A percentile compares a stretch with the other conserved stretches of the same genome.
phyloP scores from a whole-genome alignment of 345 rosid species.

The Linum lewisii region DNA sequence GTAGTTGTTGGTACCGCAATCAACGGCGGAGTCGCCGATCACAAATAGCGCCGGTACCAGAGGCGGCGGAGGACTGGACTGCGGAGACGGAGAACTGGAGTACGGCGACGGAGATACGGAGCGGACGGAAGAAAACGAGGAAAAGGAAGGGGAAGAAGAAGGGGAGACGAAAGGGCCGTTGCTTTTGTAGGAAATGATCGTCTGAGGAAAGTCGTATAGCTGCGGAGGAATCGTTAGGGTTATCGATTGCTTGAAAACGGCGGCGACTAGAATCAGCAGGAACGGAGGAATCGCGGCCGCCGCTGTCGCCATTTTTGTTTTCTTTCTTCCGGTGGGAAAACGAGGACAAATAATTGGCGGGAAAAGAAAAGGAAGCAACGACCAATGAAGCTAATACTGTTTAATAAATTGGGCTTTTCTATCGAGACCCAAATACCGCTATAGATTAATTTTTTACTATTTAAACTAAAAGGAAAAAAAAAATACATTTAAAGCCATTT shows the following conservation, averaged over 20 bases:
- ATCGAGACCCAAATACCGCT: too few relatives aligned
- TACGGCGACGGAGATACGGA: constrained; percentile 10
- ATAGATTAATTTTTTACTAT: too few relatives aligned
- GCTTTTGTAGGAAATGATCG: constrained; percentile 4
- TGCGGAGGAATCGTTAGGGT: constrained; percentile 18
- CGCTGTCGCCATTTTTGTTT: constrained; percentile 28
- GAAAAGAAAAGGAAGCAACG: constrained; percentile 4
- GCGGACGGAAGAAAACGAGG: not conserved
- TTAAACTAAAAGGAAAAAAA: too few relatives aligned
- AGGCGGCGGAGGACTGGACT: constrained; percentile 19
- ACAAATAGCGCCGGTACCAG: constrained; percentile 64
- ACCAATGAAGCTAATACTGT: too few relatives aligned
- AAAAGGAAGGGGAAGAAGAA: not conserved
- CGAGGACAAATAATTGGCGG: constrained; percentile 19
- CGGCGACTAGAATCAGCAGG: constrained; percentile 24
- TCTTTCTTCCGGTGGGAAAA: not conserved
- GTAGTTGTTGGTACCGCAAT: constrained; percentile 73
- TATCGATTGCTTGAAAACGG: constrained; percentile 19
- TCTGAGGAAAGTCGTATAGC: constrained; percentile 11
- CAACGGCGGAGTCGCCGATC: constrained; percentile 82
- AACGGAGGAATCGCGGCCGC: constrained; percentile 25
- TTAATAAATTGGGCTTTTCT: too few relatives aligned
- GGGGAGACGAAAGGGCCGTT: constrained; percentile 14
- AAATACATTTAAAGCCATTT: too few relatives aligned
- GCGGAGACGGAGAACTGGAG: constrained; percentile 10